A percentile compares a stretch with the other conserved stretches of the same genome.
phyloP scores from a whole-genome alignment of 1,139 yeast genomes.

The Meyerozyma carpophila region DNA sequence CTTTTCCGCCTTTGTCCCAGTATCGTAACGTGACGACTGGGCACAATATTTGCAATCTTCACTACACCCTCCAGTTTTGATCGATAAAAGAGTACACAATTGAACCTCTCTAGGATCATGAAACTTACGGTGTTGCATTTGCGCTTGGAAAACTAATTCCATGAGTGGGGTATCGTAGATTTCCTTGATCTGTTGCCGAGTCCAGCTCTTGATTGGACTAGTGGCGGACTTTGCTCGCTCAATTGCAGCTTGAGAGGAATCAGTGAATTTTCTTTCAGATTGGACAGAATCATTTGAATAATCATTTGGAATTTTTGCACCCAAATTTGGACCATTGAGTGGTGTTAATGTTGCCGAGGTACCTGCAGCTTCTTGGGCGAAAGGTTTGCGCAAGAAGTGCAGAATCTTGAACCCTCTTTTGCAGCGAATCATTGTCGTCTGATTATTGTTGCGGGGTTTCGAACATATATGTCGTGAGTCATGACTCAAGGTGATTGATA shows the following conservation, averaged over 20 bases:
- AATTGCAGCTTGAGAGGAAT: background rate
- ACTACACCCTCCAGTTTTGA: slow-evolving; percentile 77
- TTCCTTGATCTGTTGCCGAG: slow-evolving; percentile 50
- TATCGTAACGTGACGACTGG: slow-evolving; percentile 62
- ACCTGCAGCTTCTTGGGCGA: background rate
- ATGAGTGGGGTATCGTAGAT: slow-evolving; percentile 63
- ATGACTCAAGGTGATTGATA: background rate
- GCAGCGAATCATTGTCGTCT: background rate
- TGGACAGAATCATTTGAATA: too few relatives aligned
- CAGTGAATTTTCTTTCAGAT: too few relatives aligned
- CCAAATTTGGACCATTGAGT: background rate
- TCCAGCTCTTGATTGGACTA: slow-evolving; percentile 52
- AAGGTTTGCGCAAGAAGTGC: background rate
- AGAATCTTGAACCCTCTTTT: background rate
- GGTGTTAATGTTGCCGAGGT: background rate
- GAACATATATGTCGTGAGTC: background rate
- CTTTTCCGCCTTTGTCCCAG: slow-evolving; percentile 67
- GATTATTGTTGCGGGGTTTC: background rate
- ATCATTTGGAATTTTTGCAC: background rate
- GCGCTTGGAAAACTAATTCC: slow-evolving; percentile 60
- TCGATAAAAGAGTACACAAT: slow-evolving; percentile 67
- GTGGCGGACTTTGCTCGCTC: slow-evolving; percentile 5
- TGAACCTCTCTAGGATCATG: slow-evolving; percentile 72
- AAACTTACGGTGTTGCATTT: slow-evolving; percentile 57
- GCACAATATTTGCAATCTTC: slow-evolving; percentile 83